phyloP scores from a whole-genome alignment of 2,329 filamentous ascomycete genomes.

The Periconia sp. region DNA sequence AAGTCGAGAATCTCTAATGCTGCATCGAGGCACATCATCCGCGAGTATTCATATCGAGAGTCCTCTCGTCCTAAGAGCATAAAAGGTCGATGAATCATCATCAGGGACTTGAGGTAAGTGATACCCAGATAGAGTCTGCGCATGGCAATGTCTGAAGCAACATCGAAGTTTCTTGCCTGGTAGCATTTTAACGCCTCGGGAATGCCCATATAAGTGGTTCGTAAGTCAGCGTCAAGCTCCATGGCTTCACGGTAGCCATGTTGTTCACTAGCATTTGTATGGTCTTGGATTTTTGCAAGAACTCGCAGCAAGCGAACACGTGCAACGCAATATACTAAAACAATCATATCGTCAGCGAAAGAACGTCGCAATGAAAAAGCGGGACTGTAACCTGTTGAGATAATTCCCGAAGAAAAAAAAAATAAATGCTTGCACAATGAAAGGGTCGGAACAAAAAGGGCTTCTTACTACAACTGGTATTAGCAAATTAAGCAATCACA shows the following conservation, averaged over 20 bases:
- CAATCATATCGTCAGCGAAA: neutral
- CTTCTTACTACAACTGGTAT: neutral
- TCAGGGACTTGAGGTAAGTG: slow-evolving; percentile 34
- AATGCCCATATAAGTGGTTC: slow-evolving; percentile 21
- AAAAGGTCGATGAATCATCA: slow-evolving; percentile 43
- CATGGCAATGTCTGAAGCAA: slow-evolving; percentile 18
- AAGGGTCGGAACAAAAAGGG: neutral
- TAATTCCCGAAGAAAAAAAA: neutral
- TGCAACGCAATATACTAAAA: slow-evolving; percentile 24
- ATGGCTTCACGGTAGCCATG: slow-evolving; percentile 32
- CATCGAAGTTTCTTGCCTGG: slow-evolving; percentile 14
- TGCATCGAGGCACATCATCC: slow-evolving; percentile 49
- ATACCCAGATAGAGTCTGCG: slow-evolving; percentile 33
- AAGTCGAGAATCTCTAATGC: slow-evolving; percentile 47
- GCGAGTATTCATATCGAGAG: slow-evolving; percentile 43
- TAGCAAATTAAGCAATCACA: neutral
- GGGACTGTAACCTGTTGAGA: neutral
- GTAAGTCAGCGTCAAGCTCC: slow-evolving; percentile 27
- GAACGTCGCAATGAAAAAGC: neutral
- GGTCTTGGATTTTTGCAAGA: slow-evolving; percentile 32
- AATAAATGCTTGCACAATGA: too few relatives aligned
- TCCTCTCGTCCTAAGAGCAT: slow-evolving; percentile 40
- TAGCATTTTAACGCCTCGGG: slow-evolving; percentile 20
- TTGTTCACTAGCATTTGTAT: slow-evolving; percentile 26
- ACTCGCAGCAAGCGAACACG: slow-evolving; percentile 25